Evolutionary conservation across 148 eudicot genomes (phyloP).

Genomic region (Rhododendron ovatum): DNA sequence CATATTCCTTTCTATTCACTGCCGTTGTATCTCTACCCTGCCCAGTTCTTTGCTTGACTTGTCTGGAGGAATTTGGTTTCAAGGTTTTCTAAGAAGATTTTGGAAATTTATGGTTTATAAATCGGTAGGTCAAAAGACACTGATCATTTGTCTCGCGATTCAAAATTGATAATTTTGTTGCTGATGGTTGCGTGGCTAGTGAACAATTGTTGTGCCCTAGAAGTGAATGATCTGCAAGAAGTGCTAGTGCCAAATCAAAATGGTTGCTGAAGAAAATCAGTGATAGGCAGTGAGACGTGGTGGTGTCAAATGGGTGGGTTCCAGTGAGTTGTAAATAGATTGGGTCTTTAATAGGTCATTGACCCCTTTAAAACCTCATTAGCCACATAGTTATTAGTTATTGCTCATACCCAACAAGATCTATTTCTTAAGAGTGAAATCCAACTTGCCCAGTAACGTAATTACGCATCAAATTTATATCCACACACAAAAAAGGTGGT

Average conservation of each 20-base stretch:
- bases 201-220: neutral
- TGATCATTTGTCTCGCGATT: neutral
- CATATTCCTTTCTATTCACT: neutral
- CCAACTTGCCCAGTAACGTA: neutral
- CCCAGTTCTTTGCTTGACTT: neutral
- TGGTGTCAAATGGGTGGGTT: neutral
- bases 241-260: neutral
- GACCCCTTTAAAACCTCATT: neutral
- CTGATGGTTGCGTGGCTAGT: neutral
- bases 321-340: neutral
- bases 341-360: neutral
- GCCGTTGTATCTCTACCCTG: neutral
- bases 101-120: neutral
- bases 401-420: neutral
- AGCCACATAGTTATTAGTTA: neutral
- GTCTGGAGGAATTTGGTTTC: neutral
- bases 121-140: neutral
- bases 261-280: neutral
- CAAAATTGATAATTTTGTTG: neutral
- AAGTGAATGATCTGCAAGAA: neutral
- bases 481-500: neutral
- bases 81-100: neutral
- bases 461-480: neutral
- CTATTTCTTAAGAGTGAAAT: neutral
- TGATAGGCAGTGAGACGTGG: neutral